These are phyloP conservation scores for Luffa aegyptiaca DNA, from an alignment of 306 rosid genomes.

Conservation along the genomic window DNA sequence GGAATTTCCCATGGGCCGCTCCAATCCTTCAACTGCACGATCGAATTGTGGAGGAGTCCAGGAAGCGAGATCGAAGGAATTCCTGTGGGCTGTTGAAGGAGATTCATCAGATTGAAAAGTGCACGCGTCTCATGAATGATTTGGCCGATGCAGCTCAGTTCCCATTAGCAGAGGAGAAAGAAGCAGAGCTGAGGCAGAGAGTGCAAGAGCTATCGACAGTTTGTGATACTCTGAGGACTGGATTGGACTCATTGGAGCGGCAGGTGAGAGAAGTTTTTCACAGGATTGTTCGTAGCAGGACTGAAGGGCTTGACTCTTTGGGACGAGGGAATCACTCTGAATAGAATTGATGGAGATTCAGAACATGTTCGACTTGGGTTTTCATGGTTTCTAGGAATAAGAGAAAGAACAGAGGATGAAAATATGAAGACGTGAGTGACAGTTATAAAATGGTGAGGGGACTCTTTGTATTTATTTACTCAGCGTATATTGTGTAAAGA, in stretches of 20 bases:
- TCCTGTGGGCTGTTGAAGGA: conserved; percentile 66
- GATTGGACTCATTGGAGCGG: conserved; percentile 66
- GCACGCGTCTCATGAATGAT: conserved; percentile 52
- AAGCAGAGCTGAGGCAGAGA: conserved; percentile 44
- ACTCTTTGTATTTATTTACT: conserved; percentile 5
- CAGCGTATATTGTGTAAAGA: conserved; percentile 11
- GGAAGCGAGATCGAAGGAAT: conserved; percentile 63
- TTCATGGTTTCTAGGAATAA: conserved; percentile 12
- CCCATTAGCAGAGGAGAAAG: conserved; percentile 65
- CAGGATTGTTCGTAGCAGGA: conserved; percentile 58
- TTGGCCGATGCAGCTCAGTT: conserved; percentile 57
- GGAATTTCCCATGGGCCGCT: conserved; percentile 58
- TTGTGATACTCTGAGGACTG: conserved; percentile 41
- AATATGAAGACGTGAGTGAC: conserved; percentile 12
- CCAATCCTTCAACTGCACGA: conserved; percentile 58
- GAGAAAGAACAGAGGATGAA: conserved; percentile 12
- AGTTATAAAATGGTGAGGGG: conserved; percentile 1
- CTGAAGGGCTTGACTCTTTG: conserved; percentile 61
- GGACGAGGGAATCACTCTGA: conserved; percentile 31
- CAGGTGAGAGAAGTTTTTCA: conserved; percentile 87
- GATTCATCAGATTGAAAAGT: conserved; percentile 74
- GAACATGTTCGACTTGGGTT: conserved; percentile 2
- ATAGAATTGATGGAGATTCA: conserved; percentile 9
- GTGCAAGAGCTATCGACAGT: conserved; percentile 54
- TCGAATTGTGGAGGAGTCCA: conserved; percentile 63